A percentile compares a stretch with the other conserved stretches of the same genome.
phyloP scores from a whole-genome alignment of 2,329 filamentous ascomycete genomes.

The Nigrospora oryzae region DNA sequence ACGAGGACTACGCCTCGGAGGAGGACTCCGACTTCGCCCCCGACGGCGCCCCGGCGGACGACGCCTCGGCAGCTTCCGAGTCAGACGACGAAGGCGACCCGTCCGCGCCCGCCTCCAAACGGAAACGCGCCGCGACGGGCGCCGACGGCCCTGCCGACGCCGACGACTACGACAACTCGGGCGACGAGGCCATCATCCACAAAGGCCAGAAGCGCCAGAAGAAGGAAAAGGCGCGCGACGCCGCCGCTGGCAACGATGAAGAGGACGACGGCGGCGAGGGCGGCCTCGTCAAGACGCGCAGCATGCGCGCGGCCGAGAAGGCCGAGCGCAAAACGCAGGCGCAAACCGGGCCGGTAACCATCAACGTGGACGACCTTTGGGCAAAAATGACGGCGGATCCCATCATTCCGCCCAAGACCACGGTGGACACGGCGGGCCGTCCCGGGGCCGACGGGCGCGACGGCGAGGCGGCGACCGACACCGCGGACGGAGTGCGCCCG shows the following conservation, averaged over 20 bases:
- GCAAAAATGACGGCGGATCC: slow-evolving; percentile 51
- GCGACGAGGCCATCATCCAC: slow-evolving; percentile 62
- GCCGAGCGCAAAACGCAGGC: slow-evolving; percentile 46
- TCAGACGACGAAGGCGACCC: slow-evolving; percentile 28
- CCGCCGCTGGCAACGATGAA: slow-evolving; percentile 25
- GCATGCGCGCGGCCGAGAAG: slow-evolving; percentile 60
- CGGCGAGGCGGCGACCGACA: not conserved
- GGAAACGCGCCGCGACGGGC: slow-evolving; percentile 18
- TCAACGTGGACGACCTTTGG: slow-evolving; percentile 67
- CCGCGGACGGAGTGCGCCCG: slow-evolving; percentile 5
- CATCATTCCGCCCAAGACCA: slow-evolving; percentile 16
- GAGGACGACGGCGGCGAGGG: slow-evolving; percentile 52
- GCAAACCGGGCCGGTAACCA: slow-evolving; percentile 51
- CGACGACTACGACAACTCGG: slow-evolving; percentile 55
- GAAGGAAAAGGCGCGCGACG: slow-evolving; percentile 35
- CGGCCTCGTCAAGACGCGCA: slow-evolving; percentile 62
- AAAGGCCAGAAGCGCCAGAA: slow-evolving; percentile 47
- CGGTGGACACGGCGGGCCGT: not conserved
- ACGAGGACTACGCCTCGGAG: slow-evolving; percentile 56
- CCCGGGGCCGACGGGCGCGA: not conserved
- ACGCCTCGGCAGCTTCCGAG: slow-evolving; percentile 40
- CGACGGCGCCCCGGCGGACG: slow-evolving; percentile 39
- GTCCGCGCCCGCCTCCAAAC: slow-evolving; percentile 15
- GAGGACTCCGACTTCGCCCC: slow-evolving; percentile 68
- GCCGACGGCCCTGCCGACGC: slow-evolving; percentile 23